A percentile compares a stretch with the other conserved stretches of the same genome.
Conservation (phyloP, 345 rosid species). For the Gossypium anomalum region DNA sequence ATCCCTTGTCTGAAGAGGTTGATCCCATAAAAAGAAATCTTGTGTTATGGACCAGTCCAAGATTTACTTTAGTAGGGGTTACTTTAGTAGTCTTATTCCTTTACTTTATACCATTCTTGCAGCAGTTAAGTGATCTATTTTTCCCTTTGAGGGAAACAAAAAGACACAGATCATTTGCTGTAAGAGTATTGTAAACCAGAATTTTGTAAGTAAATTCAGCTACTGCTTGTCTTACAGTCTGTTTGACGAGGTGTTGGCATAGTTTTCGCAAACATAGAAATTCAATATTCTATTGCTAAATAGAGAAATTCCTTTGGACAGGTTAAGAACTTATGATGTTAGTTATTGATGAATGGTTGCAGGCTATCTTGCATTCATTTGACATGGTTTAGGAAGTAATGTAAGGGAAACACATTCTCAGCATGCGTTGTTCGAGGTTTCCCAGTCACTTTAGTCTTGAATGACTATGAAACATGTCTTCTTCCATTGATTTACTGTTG, state of each 20-base stretch:
- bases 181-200: background rate
- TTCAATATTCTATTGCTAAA: too few relatives aligned
- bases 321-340: too few relatives aligned
- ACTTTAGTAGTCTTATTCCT: conserved; percentile 63
- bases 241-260: background rate
- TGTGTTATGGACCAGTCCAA: conserved; percentile 77
- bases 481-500: background rate
- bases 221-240: background rate
- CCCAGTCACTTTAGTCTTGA: background rate
- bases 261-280: background rate
- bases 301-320: too few relatives aligned
- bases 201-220: background rate
- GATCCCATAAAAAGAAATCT: conserved; percentile 92
- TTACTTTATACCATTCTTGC: conserved; percentile 71
- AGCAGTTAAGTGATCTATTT: conserved; percentile 50
- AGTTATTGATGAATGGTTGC: background rate
- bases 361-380: background rate
- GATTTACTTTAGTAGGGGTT: conserved; percentile 64
- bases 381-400: background rate
- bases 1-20: conserved; percentile 78
- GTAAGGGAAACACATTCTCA: background rate
- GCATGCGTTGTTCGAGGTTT: background rate
- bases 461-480: too few relatives aligned
- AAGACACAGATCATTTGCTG: background rate
- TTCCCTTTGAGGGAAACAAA: background rate